Conservation (phyloP, 768 basidiomycete genomes). For the Phlebiopsis flavidoalba region DNA sequence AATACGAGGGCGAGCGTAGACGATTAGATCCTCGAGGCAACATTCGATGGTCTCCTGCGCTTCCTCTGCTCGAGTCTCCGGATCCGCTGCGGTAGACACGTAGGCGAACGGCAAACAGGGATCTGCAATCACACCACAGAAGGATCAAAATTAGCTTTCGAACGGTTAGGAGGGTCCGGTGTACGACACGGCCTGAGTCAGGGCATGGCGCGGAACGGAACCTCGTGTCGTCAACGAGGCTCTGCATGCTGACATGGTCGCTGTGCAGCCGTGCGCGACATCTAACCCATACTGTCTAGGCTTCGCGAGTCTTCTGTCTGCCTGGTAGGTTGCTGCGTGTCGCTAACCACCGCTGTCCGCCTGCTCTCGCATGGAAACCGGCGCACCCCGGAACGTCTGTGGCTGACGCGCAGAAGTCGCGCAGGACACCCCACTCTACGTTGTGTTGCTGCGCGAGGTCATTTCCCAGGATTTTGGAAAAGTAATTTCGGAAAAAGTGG, state of each 20-base stretch:
- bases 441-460: background rate
- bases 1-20: no score
- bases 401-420: slow-evolving; percentile 1
- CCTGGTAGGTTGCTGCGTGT: background rate
- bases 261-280: background rate
- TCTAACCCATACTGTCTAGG: background rate
- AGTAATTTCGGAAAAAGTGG: slow-evolving; percentile 9
- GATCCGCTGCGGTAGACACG: background rate
- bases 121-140: slow-evolving; percentile 3
- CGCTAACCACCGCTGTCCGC: background rate
- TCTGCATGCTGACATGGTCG: background rate
- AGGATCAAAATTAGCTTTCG: background rate
- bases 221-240: slow-evolving; percentile 3
- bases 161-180: background rate
- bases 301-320: background rate
- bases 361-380: background rate
- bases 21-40: background rate
- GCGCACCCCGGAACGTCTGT: background rate
- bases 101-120: background rate
- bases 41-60: background rate
- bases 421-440: background rate
- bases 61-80: background rate
- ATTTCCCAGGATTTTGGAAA: background rate
- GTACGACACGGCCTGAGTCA: background rate
- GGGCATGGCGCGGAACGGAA: background rate